phyloP scores from a whole-genome alignment of 148 eudicot genomes.

The Pouteria glomerata region DNA sequence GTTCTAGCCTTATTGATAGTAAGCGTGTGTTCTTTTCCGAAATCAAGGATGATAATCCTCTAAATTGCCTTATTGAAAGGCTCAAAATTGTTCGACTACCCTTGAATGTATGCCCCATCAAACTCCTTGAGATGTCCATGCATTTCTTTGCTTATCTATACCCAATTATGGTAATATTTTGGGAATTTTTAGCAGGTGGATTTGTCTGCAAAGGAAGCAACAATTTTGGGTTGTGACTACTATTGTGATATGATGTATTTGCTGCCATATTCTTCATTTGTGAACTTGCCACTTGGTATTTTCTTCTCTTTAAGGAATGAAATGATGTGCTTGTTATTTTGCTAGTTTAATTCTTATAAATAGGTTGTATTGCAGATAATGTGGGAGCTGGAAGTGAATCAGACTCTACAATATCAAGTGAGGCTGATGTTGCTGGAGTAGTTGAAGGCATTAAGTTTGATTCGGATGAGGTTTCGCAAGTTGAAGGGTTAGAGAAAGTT shows the following conservation, averaged over 20 bases:
- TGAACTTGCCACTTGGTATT: constrained; percentile 40
- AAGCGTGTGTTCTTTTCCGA: constrained; percentile 64
- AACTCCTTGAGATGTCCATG: not conserved
- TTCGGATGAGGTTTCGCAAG: not conserved
- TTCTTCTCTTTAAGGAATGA: not conserved
- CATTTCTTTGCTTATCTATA: not conserved
- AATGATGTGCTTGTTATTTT: not conserved
- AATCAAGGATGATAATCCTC: constrained; percentile 63
- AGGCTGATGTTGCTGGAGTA: constrained; percentile 23
- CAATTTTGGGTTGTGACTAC: constrained; percentile 43
- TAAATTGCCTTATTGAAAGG: constrained; percentile 57
- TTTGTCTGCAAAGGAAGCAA: constrained; percentile 18
- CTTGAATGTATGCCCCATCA: constrained; percentile 37
- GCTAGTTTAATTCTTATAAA: not conserved
- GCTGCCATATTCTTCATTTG: constrained; percentile 52
- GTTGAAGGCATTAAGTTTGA: constrained; percentile 2
- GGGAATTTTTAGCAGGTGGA: constrained; percentile 33
- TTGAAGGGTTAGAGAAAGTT: not conserved
- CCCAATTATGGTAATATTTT: not conserved
- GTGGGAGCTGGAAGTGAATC: constrained; percentile 36
- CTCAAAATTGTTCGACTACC: constrained; percentile 37
- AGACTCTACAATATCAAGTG: constrained; percentile 58
- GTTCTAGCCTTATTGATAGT: constrained; percentile 29
- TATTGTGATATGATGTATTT: constrained; percentile 64
- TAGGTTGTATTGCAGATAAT: constrained; percentile 24